Conservation (phyloP, 2,329 filamentous ascomycete species). For the Tolypocladium endophyticum region DNA sequence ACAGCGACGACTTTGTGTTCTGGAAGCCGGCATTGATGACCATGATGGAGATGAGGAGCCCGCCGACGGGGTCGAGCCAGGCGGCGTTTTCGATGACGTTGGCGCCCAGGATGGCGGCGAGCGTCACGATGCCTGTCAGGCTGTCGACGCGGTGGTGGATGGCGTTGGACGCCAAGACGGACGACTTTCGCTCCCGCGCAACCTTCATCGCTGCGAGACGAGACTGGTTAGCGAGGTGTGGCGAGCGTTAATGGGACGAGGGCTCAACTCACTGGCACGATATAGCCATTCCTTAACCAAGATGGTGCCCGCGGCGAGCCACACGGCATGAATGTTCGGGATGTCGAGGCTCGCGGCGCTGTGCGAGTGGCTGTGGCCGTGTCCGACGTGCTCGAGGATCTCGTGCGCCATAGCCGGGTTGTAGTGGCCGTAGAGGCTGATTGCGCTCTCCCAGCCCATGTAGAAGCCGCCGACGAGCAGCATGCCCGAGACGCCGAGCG, state of each 20-base stretch:
- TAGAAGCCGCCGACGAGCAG: constrained; percentile 81
- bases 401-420: constrained; percentile 60
- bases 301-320: constrained; percentile 85
- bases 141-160: constrained; percentile 95
- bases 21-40: constrained; percentile 82
- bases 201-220: constrained; percentile 72
- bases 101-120: constrained; percentile 79
- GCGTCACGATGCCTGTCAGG: constrained; percentile 85
- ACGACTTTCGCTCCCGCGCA: constrained; percentile 85
- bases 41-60: constrained; percentile 84
- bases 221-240: not conserved
- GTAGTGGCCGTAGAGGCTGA: constrained; percentile 60
- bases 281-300: constrained; percentile 95
- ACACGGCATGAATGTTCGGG: constrained; percentile 87
- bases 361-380: constrained; percentile 58
- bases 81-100: constrained; percentile 76
- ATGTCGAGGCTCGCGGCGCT: constrained; percentile 31
- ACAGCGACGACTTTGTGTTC: constrained; percentile 72
- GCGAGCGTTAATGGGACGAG: constrained; percentile 6
- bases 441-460: constrained; percentile 72
- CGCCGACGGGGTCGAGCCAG: constrained; percentile 92
- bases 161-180: constrained; percentile 90
- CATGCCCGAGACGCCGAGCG: constrained; percentile 85
- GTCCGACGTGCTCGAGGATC: constrained; percentile 48
- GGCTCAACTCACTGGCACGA: constrained; percentile 70